Evolutionary conservation across 805 yeast genomes (phyloP), one percentile per base, ranked within the genome.

Genomic region (Yamadazyma phyllophila): DNA sequence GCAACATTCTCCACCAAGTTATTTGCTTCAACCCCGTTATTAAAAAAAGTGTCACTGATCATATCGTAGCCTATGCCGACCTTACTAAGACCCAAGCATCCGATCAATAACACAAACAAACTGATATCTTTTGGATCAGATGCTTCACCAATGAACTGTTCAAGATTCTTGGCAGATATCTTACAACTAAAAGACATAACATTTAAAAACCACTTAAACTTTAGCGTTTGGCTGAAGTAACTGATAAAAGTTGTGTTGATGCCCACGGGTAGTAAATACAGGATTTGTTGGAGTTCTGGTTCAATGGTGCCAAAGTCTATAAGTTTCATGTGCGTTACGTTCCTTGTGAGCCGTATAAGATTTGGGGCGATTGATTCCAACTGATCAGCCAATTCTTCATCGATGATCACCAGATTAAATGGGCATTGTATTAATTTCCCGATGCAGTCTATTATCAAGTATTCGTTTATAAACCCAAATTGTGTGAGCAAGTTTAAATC

Each of bases 11-110:
- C 20, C 7, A 12, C 26, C n/a, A 47, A 26, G 12, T 12, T 39
- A 27, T 41, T 6, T 5, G 36, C 7, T 24, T 43, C 45, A 14
- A 6, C 34, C 13, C 30, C 27, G n/a, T 26, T 38, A 16, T 42
- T 39, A 27, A 45, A 52, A 29, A 52, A 52, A 26, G n/a, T 30
- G 6, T 44, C 47, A 10, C 26, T 44, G 6, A 26, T 16, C 2
- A 38, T 15, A 35, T 49, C 41, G 37, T 49, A 52, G 11, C 55
- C 53, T 16, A 52, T 43, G 4, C 55, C 55, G 3, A 47, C 33
- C 12, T 30, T 31, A 24, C 13, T 43, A 31, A 48, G 41, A 9
- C 42, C 39, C 29, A 51, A 40, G 7, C 43, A 35, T 13, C 50
- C 45, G n/a, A 51, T 47, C 15, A 51, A 36, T 7, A 43, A 17